Evolutionary conservation across 139 green algal genomes (phyloP).

Genomic region (Closterium sp.): DNA sequence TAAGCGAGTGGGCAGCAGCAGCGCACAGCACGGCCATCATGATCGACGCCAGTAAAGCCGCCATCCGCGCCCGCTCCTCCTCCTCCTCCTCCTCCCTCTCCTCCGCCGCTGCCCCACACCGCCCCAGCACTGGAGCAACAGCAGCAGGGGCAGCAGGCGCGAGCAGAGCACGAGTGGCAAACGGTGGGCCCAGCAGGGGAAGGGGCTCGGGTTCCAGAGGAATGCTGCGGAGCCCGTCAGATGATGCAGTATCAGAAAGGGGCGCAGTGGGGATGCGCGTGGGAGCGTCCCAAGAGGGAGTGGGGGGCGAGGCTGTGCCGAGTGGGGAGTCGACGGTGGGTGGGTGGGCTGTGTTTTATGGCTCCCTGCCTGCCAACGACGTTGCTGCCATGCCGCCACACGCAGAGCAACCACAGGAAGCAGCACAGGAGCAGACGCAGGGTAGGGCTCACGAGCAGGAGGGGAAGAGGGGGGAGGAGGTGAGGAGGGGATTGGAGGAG

Average conservation of each 20-base stretch:
- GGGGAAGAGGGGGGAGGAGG: not conserved
- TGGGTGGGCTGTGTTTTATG: not conserved
- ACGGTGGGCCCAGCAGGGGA: not conserved
- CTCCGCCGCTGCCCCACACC: not conserved
- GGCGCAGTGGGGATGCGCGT: not conserved
- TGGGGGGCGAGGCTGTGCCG: not conserved
- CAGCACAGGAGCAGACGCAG: not conserved
- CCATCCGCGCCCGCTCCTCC: not conserved
- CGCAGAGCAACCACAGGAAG: not conserved
- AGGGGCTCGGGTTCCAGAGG: not conserved
- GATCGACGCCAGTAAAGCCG: not conserved
- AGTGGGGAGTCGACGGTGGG: not conserved
- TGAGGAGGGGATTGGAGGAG: not conserved
- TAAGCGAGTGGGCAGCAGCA: constrained; percentile 10
- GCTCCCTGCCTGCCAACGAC: not conserved
- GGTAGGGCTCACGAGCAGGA: not conserved
- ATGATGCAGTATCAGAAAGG: not conserved
- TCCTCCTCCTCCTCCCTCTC: not conserved
- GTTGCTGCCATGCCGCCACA: not conserved
- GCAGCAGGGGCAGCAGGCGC: not conserved
- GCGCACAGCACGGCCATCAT: constrained; percentile 9
- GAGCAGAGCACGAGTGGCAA: not conserved
- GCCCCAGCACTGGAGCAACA: not conserved
- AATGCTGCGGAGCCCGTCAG: not conserved
- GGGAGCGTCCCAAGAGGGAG: not conserved